Evolutionary conservation across 805 yeast genomes (phyloP).

Genomic region (Candida germanica): DNA sequence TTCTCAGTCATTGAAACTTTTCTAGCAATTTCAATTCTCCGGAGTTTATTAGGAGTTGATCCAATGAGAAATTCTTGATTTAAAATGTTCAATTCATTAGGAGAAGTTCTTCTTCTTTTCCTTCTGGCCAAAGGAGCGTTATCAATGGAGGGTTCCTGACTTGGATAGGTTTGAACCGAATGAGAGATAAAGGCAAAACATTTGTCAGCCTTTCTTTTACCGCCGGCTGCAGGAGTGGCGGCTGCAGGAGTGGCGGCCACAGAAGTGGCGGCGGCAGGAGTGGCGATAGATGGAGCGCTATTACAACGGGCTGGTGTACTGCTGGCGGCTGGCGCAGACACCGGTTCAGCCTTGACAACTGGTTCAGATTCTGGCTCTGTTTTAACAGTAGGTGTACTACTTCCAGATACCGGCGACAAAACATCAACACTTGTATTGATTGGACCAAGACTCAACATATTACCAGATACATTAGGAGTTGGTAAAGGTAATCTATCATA

Average conservation of each 20-base stretch:
- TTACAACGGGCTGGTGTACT: not conserved
- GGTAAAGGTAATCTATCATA: conserved; percentile 10
- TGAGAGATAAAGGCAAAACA: conserved; percentile 88
- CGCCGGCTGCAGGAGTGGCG: conserved; percentile 5
- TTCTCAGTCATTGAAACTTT: conserved; percentile 92
- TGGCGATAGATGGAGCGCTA: not conserved
- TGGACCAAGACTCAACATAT: no score
- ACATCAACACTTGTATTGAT: not conserved
- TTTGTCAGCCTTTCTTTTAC: conserved; percentile 17
- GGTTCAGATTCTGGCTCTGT: no score
- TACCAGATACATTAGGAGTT: conserved; percentile 5
- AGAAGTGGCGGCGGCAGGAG: not conserved
- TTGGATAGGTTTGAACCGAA: conserved; percentile 83
- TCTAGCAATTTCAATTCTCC: conserved; percentile 74
- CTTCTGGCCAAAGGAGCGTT: conserved; percentile 92
- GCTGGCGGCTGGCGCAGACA: conserved; percentile 1
- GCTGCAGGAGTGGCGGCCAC: conserved; percentile 3
- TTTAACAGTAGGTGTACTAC: conserved; percentile 8
- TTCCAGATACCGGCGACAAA: conserved; percentile 1
- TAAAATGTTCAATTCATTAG: conserved; percentile 75
- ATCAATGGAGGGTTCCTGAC: conserved; percentile 79
- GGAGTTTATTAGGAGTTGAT: conserved; percentile 74
- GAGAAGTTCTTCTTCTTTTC: conserved; percentile 92
- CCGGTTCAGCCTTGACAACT: not conserved
- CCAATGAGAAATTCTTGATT: conserved; percentile 76